Evolutionary conservation across 73 alveolate genomes (phyloP).

Genomic region (Durusdinium trenchii): DNA sequence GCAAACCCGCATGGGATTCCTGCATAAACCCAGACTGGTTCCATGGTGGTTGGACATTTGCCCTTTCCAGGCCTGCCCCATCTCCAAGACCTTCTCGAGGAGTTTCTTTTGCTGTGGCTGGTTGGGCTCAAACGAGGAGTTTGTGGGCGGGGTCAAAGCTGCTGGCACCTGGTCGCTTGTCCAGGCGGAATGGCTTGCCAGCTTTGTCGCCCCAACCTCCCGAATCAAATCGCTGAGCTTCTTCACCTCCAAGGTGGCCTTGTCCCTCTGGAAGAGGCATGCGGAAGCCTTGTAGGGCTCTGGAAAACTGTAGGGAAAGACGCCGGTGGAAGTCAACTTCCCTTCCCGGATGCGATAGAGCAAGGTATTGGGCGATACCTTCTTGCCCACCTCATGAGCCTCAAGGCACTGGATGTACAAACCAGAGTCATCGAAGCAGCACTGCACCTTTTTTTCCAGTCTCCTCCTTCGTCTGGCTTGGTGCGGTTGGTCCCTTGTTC

Average conservation of each 20-base stretch:
- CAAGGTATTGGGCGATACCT: neutral
- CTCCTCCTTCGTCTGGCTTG: neutral
- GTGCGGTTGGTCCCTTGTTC: too few relatives aligned
- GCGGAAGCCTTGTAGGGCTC: neutral
- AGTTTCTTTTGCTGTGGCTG: neutral
- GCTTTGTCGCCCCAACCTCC: neutral
- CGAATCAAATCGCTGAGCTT: neutral
- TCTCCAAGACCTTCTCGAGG: neutral
- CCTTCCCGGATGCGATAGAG: neutral
- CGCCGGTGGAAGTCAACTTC: neutral
- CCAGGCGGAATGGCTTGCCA: neutral
- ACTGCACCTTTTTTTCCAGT: neutral
- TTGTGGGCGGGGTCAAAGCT: neutral
- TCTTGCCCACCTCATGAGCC: neutral
- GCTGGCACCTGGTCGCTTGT: neutral
- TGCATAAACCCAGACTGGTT: neutral
- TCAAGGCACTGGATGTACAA: neutral
- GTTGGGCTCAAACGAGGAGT: neutral
- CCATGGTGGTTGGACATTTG: too few relatives aligned
- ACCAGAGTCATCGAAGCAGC: neutral
- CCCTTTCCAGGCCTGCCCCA: constrained; percentile 13
- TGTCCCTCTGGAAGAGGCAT: neutral
- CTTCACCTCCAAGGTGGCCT: neutral
- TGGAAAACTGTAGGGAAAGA: neutral
- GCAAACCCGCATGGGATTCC: neutral